phyloP scores from a whole-genome alignment of 331 rosid species.

The Pyrus hybrid region DNA sequence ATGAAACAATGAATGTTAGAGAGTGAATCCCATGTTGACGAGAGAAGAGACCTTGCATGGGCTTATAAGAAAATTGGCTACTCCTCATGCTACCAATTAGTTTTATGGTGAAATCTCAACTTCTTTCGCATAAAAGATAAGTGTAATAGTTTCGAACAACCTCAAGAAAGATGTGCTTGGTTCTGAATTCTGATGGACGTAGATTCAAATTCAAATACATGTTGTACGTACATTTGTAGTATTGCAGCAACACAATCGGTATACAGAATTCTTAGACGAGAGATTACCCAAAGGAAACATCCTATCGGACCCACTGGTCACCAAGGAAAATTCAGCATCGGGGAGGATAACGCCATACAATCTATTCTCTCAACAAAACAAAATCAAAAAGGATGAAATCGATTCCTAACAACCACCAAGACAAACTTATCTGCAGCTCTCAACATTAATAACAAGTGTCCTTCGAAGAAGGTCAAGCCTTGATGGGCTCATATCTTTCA shows the following conservation, averaged over 20 bases:
- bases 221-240: conserved; percentile 3
- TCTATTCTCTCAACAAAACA: neutral
- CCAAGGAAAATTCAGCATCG: neutral
- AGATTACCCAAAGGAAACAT: neutral
- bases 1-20: neutral
- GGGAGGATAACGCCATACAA: neutral
- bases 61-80: no score
- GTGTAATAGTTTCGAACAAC: no score
- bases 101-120: no score
- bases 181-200: neutral
- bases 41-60: no score
- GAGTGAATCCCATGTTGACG: no score
- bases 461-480: conserved; percentile 33
- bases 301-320: neutral
- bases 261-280: neutral
- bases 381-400: neutral
- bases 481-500: conserved; percentile 86
- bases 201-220: neutral
- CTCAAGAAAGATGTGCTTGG: neutral
- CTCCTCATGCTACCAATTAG: no score
- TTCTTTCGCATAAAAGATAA: no score
- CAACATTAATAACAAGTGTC: neutral
- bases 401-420: neutral
- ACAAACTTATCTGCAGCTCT: neutral
- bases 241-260: neutral